These are phyloP conservation scores for Akanthomyces muscarius DNA, from an alignment of 2,329 filamentous ascomycete species.

Conservation along the genomic window DNA sequence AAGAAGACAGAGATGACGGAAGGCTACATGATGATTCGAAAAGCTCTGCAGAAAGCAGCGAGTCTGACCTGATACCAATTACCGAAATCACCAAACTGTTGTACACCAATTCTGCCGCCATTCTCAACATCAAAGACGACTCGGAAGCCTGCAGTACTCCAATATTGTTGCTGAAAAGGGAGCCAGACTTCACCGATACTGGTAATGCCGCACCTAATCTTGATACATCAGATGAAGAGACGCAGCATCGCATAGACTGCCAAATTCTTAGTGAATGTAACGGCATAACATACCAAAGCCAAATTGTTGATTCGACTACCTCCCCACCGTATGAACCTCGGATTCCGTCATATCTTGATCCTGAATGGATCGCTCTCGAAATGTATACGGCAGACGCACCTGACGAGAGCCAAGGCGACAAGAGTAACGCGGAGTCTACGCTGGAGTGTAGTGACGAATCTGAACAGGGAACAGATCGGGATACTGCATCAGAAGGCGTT, in stretches of 20 bases:
- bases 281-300: no score
- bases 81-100: constrained; percentile 79
- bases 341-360: constrained; percentile 52
- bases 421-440: constrained; percentile 19
- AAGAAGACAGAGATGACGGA: constrained; percentile 71
- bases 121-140: constrained; percentile 68
- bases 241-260: neutral
- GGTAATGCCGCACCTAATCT: neutral
- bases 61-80: constrained; percentile 51
- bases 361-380: constrained; percentile 89
- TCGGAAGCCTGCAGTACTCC: constrained; percentile 45
- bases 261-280: constrained; percentile 8
- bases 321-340: constrained; percentile 27
- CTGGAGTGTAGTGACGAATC: constrained; percentile 46
- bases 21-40: constrained; percentile 46
- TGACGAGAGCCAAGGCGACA: constrained; percentile 45
- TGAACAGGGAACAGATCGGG: constrained; percentile 30
- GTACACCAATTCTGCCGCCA: constrained; percentile 85
- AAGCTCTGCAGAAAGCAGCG: constrained; percentile 35
- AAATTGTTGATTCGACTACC: no score
- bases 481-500: constrained; percentile 9
- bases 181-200: constrained; percentile 57
- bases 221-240: neutral
- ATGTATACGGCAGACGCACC: constrained; percentile 49
- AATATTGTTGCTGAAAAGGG: constrained; percentile 69